Evolutionary conservation across 2,329 filamentous ascomycete species (phyloP), one percentile per base, ranked within the genome.

Genomic region (Didymellaceae sp.): DNA sequence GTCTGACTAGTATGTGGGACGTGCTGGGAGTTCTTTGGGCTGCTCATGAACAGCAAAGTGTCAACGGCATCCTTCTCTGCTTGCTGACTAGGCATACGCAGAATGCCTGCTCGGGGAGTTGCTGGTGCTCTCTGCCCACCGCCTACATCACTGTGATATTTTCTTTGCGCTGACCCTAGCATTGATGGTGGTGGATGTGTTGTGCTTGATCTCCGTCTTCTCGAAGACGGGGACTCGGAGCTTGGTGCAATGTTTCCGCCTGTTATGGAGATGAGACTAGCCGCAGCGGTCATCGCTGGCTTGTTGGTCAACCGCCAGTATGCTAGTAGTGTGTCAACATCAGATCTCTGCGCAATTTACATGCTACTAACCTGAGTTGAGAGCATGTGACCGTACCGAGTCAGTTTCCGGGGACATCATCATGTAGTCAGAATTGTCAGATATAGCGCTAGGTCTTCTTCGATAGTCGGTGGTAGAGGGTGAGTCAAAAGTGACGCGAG

Each of bases 41-140:
- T 90, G 64, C 89, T 91, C 85, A 94, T 88, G 65, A 92, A 91
- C 20, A 93, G 77, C 18, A 94, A 74, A 0, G 88, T 88, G 66
- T 92, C 89, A 37, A 93, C 85, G 5, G 90, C 90, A 63, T 93
- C 90, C 65, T 91, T 88, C 66, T 94, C 90, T 42, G 78, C 79
- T 54, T 88, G 83, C 56, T 89, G 86, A 47, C 86, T 86, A 1
- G 86, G 86, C 22, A 87, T 89, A 54, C 86, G 85, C 4, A 88
- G 74, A 13, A 86, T 82, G 6, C 82, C 78, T 45, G 67, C 57
- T 73, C 70, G 41, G 71, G 74, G 37, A 6, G 65, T 66, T 16
- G 57, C 62, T 21, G 67, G 65, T 24, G 62, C 66, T 57, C 55
- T 68, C 14, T 65, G 63, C 6, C 58, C 57, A 11, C 55, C 51